phyloP scores from a whole-genome alignment of 2,329 filamentous ascomycete genomes.

The Rhinocladiella mackenziei region DNA sequence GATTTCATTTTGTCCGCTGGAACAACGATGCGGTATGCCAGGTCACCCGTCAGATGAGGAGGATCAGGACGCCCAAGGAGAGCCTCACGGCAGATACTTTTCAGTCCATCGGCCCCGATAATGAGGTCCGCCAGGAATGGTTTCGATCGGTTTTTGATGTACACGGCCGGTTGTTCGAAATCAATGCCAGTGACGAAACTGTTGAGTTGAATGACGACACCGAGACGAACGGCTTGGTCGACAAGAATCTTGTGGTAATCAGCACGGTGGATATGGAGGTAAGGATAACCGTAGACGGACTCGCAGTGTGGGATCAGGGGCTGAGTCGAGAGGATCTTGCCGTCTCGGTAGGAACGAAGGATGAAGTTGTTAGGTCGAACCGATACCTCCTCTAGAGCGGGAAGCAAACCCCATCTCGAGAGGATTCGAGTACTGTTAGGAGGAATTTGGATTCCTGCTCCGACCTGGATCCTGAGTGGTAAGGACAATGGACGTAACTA shows the following conservation, averaged over 20 bases:
- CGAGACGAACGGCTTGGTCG: conserved; percentile 38
- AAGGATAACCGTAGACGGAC: conserved; percentile 37
- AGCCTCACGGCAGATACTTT: conserved; percentile 42
- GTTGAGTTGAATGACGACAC: conserved; percentile 36
- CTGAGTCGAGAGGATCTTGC: conserved; percentile 38
- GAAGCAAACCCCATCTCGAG: conserved; percentile 31
- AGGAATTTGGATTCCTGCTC: conserved; percentile 36
- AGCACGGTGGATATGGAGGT: conserved; percentile 50
- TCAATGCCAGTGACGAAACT: conserved; percentile 30
- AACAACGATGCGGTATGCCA: conserved; percentile 54
- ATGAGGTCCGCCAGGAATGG: conserved; percentile 42
- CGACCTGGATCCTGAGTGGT: conserved; percentile 26
- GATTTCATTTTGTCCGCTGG: conserved; percentile 47
- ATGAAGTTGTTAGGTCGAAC: conserved; percentile 33
- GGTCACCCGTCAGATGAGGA: conserved; percentile 51
- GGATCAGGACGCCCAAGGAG: conserved; percentile 44
- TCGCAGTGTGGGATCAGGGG: conserved; percentile 28
- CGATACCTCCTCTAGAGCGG: conserved; percentile 30
- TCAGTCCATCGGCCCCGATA: conserved; percentile 50
- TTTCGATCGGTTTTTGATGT: conserved; percentile 34
- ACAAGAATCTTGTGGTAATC: conserved; percentile 47
- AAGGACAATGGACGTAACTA: too few relatives aligned
- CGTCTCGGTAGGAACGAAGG: conserved; percentile 34
- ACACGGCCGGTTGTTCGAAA: conserved; percentile 31
- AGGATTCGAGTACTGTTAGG: conserved; percentile 35